These are phyloP conservation scores for Linderniella brevidens DNA, from an alignment of 257 asterid species.

Conservation along the genomic window DNA sequence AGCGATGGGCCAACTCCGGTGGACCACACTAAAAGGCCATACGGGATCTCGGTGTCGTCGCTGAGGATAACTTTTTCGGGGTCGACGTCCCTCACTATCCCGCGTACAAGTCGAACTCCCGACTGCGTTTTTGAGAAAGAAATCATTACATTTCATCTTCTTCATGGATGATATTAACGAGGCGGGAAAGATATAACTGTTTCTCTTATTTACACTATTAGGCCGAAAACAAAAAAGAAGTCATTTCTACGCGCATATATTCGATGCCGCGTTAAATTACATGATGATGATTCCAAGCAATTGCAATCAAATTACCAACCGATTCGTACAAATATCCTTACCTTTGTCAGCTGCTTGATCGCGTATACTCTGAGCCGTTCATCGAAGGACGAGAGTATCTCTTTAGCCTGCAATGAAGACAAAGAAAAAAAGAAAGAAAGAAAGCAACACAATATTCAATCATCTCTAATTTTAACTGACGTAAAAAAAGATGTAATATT, in stretches of 20 bases:
- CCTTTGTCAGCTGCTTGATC: constrained; percentile 74
- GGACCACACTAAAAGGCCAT: constrained; percentile 94
- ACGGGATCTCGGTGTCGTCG: constrained; percentile 81
- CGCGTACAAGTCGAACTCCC: constrained; percentile 84
- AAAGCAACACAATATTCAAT: background rate
- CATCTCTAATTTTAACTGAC: no score
- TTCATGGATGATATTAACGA: no score
- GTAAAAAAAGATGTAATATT: no score
- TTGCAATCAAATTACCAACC: no score
- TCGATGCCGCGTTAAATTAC: no score
- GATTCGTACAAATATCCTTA: constrained; percentile 8
- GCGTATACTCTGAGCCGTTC: constrained; percentile 81
- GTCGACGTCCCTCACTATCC: constrained; percentile 80
- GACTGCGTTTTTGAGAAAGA: constrained; percentile 32
- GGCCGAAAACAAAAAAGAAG: no score
- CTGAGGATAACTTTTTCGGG: constrained; percentile 57
- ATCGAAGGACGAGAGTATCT: constrained; percentile 82
- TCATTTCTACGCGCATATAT: no score
- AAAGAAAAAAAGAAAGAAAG: background rate
- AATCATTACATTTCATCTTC: background rate
- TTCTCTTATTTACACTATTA: no score
- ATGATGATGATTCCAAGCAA: no score
- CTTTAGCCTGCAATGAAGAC: constrained; percentile 54
- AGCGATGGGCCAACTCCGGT: constrained; percentile 96
- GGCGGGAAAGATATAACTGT: no score